Percentiles rank a stretch among this genome's conserved stretches.
phyloP scores from a whole-genome alignment of 345 rosid species.

The Moricandia moricandioides region DNA sequence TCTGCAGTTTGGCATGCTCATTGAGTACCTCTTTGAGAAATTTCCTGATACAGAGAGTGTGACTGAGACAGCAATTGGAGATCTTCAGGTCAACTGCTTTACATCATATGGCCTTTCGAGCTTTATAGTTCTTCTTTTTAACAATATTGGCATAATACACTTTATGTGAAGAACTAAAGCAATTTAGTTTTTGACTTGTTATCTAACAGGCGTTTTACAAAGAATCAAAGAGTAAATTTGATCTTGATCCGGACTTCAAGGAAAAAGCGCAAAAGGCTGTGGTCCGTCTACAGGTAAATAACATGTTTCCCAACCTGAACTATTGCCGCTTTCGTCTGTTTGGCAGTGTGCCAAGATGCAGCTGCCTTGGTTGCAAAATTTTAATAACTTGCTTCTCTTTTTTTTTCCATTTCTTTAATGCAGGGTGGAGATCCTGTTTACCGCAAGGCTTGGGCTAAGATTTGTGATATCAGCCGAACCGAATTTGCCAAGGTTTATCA shows the following conservation, averaged over 20 bases:
- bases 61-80: conserved; percentile 78
- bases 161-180: conserved; percentile 13
- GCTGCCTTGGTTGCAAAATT: conserved; percentile 3
- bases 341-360: background rate
- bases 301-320: background rate
- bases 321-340: conserved; percentile 3
- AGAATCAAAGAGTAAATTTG: conserved; percentile 77
- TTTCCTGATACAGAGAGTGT: conserved; percentile 66
- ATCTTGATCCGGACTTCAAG: conserved; percentile 65
- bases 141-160: background rate
- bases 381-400: background rate
- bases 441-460: conserved; percentile 77
- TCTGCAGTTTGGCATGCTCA: conserved; percentile 95
- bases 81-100: conserved; percentile 69
- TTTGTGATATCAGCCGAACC: conserved; percentile 70
- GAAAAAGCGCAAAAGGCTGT: conserved; percentile 92
- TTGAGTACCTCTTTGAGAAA: conserved; percentile 82
- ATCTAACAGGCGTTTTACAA: conserved; percentile 67
- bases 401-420: background rate
- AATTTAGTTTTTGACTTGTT: conserved; percentile 30
- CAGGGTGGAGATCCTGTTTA: conserved; percentile 86
- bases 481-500: conserved; percentile 82
- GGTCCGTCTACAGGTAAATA: conserved; percentile 83
- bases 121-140: conserved; percentile 5
- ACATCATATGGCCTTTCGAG: conserved; percentile 19